phyloP scores from a whole-genome alignment of 805 yeast species.

The Suhomyces sp. region DNA sequence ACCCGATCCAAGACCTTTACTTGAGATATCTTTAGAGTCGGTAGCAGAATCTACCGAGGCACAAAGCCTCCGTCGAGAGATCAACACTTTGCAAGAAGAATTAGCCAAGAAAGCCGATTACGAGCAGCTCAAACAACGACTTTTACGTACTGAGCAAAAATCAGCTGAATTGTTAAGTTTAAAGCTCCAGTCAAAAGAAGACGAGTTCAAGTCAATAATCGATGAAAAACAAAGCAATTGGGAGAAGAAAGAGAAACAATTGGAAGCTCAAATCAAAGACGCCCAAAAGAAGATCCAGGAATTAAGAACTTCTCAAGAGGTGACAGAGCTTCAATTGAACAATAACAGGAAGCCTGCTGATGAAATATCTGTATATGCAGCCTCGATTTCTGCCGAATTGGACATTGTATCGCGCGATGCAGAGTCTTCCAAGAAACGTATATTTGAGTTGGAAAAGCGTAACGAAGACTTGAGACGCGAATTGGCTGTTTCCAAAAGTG shows the following conservation, averaged over 20 bases:
- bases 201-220: conserved; percentile 61
- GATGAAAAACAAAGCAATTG: conserved; percentile 75
- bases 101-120: conserved; percentile 71
- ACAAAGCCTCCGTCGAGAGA: conserved; percentile 49
- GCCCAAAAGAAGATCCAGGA: conserved; percentile 60
- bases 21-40: conserved; percentile 67
- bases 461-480: conserved; percentile 73
- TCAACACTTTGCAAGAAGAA: conserved; percentile 51
- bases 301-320: conserved; percentile 60
- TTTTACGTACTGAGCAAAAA: conserved; percentile 58
- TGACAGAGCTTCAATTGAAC: conserved; percentile 56
- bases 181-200: conserved; percentile 65
- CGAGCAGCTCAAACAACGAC: conserved; percentile 63
- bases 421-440: conserved; percentile 64
- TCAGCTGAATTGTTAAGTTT: conserved; percentile 53
- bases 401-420: conserved; percentile 73
- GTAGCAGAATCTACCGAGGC: conserved; percentile 54
- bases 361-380: conserved; percentile 21
- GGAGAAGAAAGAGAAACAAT: conserved; percentile 54
- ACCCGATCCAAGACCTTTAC: conserved; percentile 85
- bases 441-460: conserved; percentile 68
- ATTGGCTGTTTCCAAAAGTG: conserved; percentile 52
- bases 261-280: conserved; percentile 48
- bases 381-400: conserved; percentile 48
- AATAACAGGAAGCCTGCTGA: conserved; percentile 27